phyloP scores from a whole-genome alignment of 2,329 filamentous ascomycete species.

The Penicillium rolfsii region DNA sequence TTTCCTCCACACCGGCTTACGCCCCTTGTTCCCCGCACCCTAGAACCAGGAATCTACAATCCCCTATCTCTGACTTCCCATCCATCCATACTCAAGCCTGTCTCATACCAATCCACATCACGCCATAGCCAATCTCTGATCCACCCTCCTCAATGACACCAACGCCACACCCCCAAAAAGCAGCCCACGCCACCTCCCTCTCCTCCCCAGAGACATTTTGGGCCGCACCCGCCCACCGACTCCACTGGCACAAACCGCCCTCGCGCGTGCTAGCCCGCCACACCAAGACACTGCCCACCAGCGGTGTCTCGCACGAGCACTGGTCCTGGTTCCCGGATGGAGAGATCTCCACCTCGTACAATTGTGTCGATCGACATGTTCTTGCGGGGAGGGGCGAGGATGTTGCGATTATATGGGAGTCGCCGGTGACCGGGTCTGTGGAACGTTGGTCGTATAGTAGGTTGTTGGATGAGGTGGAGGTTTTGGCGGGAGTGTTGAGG shows the following conservation, averaged over 20 bases:
- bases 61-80: background rate
- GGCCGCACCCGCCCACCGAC: constrained; percentile 70
- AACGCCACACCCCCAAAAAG: constrained; percentile 50
- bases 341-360: constrained; percentile 88
- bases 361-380: constrained; percentile 90
- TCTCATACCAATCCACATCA: no score
- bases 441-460: constrained; percentile 73
- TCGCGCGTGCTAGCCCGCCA: constrained; percentile 61
- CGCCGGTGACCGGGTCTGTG: constrained; percentile 75
- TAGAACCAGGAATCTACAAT: background rate
- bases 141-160: constrained; percentile 23
- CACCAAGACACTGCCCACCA: constrained; percentile 62
- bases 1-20: background rate
- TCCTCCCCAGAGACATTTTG: constrained; percentile 74
- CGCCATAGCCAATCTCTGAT: no score
- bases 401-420: constrained; percentile 83
- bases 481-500: constrained; percentile 76
- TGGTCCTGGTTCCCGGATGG: constrained; percentile 93
- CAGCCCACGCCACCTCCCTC: constrained; percentile 62
- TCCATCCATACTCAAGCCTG: background rate
- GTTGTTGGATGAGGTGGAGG: constrained; percentile 78
- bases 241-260: constrained; percentile 82
- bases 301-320: constrained; percentile 66
- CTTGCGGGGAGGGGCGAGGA: constrained; percentile 71
- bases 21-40: background rate